Conservation (phyloP, 768 basidiomycete species). For the Dioszegia crocea region DNA sequence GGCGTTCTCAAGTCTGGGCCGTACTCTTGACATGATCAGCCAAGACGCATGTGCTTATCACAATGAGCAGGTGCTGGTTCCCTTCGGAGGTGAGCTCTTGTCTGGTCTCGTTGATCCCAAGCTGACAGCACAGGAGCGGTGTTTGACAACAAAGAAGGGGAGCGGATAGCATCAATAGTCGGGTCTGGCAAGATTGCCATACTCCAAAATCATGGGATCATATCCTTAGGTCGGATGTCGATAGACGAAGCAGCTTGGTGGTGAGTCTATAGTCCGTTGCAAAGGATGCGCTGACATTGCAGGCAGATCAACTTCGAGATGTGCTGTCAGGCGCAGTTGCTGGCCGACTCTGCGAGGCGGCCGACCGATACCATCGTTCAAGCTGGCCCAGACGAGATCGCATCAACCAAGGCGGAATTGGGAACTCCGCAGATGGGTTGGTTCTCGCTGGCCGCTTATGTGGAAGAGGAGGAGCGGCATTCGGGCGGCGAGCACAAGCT, state of each 20-base stretch:
- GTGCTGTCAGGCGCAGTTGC: constrained; percentile 32
- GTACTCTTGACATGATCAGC: constrained; percentile 29
- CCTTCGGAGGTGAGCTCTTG: constrained; percentile 24
- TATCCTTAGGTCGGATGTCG: constrained; percentile 23
- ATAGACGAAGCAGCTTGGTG: constrained; percentile 39
- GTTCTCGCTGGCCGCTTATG: constrained; percentile 24
- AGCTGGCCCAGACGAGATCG: constrained; percentile 23
- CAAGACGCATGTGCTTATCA: constrained; percentile 35
- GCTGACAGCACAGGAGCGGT: constrained; percentile 14
- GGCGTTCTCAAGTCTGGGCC: constrained; percentile 27
- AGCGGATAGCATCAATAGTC: constrained; percentile 21
- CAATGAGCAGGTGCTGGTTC: constrained; percentile 21
- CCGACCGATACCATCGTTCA: constrained; percentile 13
- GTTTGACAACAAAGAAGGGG: constrained; percentile 25
- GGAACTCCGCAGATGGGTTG: constrained; percentile 32
- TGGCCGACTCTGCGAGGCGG: constrained; percentile 24
- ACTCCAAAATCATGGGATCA: constrained; percentile 28
- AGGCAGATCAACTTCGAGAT: constrained; percentile 31
- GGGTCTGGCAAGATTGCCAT: constrained; percentile 23
- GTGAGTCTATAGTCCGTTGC: constrained; percentile 3
- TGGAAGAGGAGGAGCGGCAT: constrained; percentile 28
- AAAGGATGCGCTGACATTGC: background rate
- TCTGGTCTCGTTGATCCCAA: background rate
- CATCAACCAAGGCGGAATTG: constrained; percentile 25
- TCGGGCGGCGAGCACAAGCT: constrained; percentile 25